A percentile compares a stretch with the other conserved stretches of the same genome.
phyloP scores from a whole-genome alignment of 2,329 filamentous ascomycete species.

The Knufia fluminis region DNA sequence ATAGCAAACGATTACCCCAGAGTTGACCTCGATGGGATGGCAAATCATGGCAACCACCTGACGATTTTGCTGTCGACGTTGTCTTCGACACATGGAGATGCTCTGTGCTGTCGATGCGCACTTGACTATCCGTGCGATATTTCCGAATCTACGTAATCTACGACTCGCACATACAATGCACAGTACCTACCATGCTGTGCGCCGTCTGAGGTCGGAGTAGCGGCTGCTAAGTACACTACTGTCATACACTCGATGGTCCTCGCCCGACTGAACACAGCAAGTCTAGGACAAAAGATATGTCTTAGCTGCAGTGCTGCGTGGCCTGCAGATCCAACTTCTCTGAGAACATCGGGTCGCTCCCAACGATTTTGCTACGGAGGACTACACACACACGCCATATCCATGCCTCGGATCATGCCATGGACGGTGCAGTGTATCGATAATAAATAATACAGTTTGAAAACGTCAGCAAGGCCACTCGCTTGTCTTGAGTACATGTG shows the following conservation, averaged over 20 bases:
- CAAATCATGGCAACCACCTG: background rate
- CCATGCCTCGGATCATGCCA: background rate
- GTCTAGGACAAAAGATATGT: too few species aligned
- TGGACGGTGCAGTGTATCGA: slow-evolving; percentile 3
- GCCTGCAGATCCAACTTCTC: too few species aligned
- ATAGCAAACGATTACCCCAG: background rate
- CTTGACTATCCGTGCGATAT: too few species aligned
- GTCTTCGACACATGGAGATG: background rate
- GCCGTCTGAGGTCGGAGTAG: too few species aligned
- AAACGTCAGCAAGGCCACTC: background rate
- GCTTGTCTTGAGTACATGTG: background rate
- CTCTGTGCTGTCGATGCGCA: background rate
- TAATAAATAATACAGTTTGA: slow-evolving; percentile 1
- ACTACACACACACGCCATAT: background rate
- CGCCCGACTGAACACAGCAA: too few species aligned
- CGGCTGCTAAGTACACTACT: too few species aligned
- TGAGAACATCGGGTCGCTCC: too few species aligned
- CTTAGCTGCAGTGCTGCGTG: background rate
- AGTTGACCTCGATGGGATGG: background rate
- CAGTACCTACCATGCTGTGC: too few species aligned
- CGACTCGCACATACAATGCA: too few species aligned
- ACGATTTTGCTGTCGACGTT: background rate
- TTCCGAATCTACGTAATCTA: too few species aligned
- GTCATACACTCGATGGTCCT: too few species aligned
- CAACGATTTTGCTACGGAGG: too few species aligned